Conservation (phyloP, 495 filamentous ascomycete genomes). For the Entonaema liquescens region DNA sequence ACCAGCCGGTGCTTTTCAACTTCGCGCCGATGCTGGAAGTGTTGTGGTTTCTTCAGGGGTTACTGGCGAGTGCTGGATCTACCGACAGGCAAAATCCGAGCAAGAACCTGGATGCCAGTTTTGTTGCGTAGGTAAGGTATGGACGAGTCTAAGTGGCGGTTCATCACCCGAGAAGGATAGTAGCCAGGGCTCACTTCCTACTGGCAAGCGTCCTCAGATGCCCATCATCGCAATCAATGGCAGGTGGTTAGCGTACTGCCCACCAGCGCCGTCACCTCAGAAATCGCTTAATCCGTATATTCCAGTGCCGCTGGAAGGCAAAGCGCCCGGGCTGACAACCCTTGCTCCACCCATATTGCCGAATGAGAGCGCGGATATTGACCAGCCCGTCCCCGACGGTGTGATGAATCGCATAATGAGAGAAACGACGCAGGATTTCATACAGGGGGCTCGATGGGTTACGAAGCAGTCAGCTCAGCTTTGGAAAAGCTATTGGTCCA, state of each 20-base stretch:
- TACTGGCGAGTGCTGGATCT: slow-evolving; percentile 88
- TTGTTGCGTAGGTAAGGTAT: slow-evolving; percentile 78
- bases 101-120: slow-evolving; percentile 59
- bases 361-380: slow-evolving; percentile 75
- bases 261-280: slow-evolving; percentile 74
- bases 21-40: slow-evolving; percentile 72
- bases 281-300: slow-evolving; percentile 71
- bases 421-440: slow-evolving; percentile 89
- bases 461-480: slow-evolving; percentile 85
- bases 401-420: slow-evolving; percentile 85
- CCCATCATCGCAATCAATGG: slow-evolving; percentile 79
- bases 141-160: slow-evolving; percentile 79
- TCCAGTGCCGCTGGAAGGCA: slow-evolving; percentile 57
- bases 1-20: slow-evolving; percentile 73
- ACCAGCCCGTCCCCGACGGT: slow-evolving; percentile 80
- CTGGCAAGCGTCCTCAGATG: slow-evolving; percentile 55
- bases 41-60: slow-evolving; percentile 77
- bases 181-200: slow-evolving; percentile 47
- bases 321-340: slow-evolving; percentile 71
- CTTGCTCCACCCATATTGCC: slow-evolving; percentile 80
- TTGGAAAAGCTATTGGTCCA: slow-evolving; percentile 91
- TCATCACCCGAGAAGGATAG: slow-evolving; percentile 56
- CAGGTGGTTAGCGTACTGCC: slow-evolving; percentile 86
- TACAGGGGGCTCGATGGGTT: slow-evolving; percentile 86
- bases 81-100: slow-evolving; percentile 52